Evolutionary conservation across 169 alveolate genomes (phyloP), one percentile per base, ranked within the genome.

Genomic region (Plasmodium fragile): DNA sequence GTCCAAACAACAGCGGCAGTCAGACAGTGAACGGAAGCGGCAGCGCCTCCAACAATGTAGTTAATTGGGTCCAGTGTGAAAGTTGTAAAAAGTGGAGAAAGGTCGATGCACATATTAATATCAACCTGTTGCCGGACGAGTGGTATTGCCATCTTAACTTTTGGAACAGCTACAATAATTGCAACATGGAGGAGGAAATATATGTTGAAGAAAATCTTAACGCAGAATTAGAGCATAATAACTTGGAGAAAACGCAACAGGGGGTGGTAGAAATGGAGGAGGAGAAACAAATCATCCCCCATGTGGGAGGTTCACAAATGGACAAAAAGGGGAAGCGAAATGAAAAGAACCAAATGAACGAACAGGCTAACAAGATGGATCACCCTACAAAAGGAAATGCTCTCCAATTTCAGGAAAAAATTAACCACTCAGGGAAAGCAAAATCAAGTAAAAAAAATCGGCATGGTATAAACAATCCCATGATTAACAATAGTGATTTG

Each of bases 11-110:
- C 36, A 28, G 7, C 30, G 5, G 3, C 53, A 81, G 32, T 18
- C 28, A 32, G 13, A 10, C 69, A 28, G 75, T 45, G 52, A 81
- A 53, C 36, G 69, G 36, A 70, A 53, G 8, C 25, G 81, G 1
- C n/a, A 59, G 16, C 30, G 11, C 84, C 18, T 18, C 36, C 18
- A 70, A 41, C 79, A 55, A 75, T 55, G 82, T 96, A 81, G 97
- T 93, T 79, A 94, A 96, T 34, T 96, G 97, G 97, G 97, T 95
- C 16, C 97, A 96, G 45, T 96, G 97, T 84, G 97, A 96, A 72
- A 81, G 65, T 53, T 96, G 97, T 69, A 96, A 94, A 83, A 96
- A 96, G 71, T 96, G 97, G 97, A 72, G 97, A 59, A 90, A 95
- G 39, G 39, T 96, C 7, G 97, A 96, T 34, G 79, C 78, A 32